These are phyloP conservation scores for Neocatenulostroma microsporum DNA, from an alignment of 2,329 filamentous ascomycete genomes.

Conservation along the genomic window DNA sequence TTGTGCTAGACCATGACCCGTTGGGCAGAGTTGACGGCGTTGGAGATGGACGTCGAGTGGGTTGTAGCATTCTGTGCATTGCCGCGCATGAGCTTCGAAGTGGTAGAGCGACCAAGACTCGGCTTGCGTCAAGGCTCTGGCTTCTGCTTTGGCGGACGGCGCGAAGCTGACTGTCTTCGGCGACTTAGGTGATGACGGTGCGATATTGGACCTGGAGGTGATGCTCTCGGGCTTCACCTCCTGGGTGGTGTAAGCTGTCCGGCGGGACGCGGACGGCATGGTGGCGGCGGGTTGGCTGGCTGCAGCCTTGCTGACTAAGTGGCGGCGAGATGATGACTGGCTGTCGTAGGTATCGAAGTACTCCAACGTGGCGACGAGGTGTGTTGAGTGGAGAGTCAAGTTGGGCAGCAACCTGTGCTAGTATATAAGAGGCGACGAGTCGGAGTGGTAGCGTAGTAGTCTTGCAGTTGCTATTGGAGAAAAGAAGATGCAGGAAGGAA, in stretches of 20 bases:
- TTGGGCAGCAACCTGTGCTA: slow-evolving; percentile 9
- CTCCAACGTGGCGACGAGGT: slow-evolving; percentile 3
- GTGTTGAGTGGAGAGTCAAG: slow-evolving; percentile 5
- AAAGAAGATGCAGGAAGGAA: slow-evolving; percentile 1
- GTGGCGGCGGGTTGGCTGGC: neutral
- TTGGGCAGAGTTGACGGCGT: slow-evolving; percentile 36
- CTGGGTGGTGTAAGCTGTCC: slow-evolving; percentile 19
- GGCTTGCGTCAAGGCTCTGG: slow-evolving; percentile 33
- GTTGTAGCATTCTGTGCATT: slow-evolving; percentile 38
- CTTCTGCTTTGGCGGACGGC: slow-evolving; percentile 24
- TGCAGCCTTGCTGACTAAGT: slow-evolving; percentile 5
- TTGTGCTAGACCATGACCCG: slow-evolving; percentile 37
- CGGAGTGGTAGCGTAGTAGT: slow-evolving; percentile 6
- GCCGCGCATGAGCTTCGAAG: slow-evolving; percentile 41
- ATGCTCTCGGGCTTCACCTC: slow-evolving; percentile 19
- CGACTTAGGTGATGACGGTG: slow-evolving; percentile 20
- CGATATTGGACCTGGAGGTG: slow-evolving; percentile 12
- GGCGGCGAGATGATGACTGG: neutral
- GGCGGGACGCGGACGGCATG: slow-evolving; percentile 12
- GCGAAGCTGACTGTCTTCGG: slow-evolving; percentile 27
- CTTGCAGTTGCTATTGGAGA: slow-evolving; percentile 13
- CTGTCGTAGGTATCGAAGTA: slow-evolving; percentile 4
- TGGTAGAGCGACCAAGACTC: slow-evolving; percentile 42
- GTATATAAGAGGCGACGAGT: slow-evolving; percentile 11
- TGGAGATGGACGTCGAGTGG: slow-evolving; percentile 36